Evolutionary conservation across 257 asterid species (phyloP).

Genomic region (Fraxinus quadrangulata): DNA sequence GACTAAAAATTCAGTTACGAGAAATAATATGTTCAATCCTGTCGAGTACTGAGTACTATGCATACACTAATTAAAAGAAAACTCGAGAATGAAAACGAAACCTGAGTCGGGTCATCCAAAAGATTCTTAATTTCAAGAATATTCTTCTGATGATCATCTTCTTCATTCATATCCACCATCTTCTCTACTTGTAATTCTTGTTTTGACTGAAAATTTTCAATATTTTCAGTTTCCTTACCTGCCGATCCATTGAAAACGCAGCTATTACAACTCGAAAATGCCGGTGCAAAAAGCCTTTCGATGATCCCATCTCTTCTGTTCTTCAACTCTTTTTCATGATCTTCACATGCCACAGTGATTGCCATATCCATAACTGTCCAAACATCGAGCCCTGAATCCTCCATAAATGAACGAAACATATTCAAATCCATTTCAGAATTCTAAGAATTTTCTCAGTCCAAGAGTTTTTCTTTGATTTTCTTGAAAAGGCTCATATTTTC

Average conservation of each 20-base stretch:
- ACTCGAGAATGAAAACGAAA: slow-evolving; percentile 16
- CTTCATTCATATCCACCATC: slow-evolving; percentile 9
- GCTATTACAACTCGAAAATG: slow-evolving; percentile 26
- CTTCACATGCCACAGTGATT: slow-evolving; percentile 43
- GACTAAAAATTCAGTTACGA: slow-evolving; percentile 29
- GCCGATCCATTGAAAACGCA: slow-evolving; percentile 8
- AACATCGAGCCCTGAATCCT: slow-evolving; percentile 51
- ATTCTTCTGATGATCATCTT: slow-evolving; percentile 30
- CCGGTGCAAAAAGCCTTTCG: slow-evolving; percentile 43
- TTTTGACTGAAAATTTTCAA: not conserved
- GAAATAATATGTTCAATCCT: not conserved
- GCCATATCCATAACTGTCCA: slow-evolving; percentile 60
- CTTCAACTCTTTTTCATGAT: slow-evolving; percentile 42
- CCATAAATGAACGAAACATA: slow-evolving; percentile 44
- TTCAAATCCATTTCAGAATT: slow-evolving; percentile 45
- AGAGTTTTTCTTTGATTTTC: not conserved
- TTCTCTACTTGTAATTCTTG: slow-evolving; percentile 4
- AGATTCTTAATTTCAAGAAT: slow-evolving; percentile 45
- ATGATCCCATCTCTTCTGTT: slow-evolving; percentile 49
- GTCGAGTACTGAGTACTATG: not conserved
- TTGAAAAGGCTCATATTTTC: not conserved
- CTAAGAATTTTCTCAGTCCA: not conserved
- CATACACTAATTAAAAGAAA: not conserved
- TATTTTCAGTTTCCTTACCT: not conserved
- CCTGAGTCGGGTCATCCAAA: slow-evolving; percentile 48